These are phyloP conservation scores for Candida ficus DNA, from an alignment of 805 yeast species.

Conservation along the genomic window DNA sequence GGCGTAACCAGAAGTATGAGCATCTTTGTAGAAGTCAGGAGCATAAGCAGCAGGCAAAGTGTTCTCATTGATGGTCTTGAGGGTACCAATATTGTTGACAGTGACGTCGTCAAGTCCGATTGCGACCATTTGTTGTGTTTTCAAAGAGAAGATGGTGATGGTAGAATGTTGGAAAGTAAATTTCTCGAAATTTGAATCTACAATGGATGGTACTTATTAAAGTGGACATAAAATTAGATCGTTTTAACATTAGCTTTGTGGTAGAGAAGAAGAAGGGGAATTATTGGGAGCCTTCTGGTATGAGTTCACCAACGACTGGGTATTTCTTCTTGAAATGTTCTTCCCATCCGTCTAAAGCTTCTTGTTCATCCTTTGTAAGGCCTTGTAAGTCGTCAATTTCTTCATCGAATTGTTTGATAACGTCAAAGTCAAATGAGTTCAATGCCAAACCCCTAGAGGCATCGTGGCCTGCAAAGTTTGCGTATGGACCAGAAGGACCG, in stretches of 20 bases:
- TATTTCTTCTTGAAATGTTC: slow-evolving; percentile 79
- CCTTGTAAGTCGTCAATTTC: slow-evolving; percentile 73
- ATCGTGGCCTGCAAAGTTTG: slow-evolving; percentile 92
- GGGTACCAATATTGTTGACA: slow-evolving; percentile 50
- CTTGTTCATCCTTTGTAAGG: slow-evolving; percentile 53
- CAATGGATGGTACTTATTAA: too few species aligned
- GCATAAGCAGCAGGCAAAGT: slow-evolving; percentile 48
- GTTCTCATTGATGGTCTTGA: slow-evolving; percentile 50
- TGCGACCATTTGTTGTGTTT: slow-evolving; percentile 13
- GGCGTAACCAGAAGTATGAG: slow-evolving; percentile 44
- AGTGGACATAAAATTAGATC: too few species aligned
- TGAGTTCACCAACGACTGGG: slow-evolving; percentile 72
- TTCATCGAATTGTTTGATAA: slow-evolving; percentile 62
- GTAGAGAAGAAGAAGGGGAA: too few species aligned
- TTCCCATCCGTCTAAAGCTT: slow-evolving; percentile 80
- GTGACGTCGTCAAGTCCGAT: slow-evolving; percentile 56
- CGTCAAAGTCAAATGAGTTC: slow-evolving; percentile 73
- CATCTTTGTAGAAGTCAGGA: slow-evolving; percentile 46
- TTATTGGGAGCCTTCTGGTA: slow-evolving; percentile 32
- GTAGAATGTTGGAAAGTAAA: not conserved
- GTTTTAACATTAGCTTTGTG: too few species aligned
- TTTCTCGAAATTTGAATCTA: not conserved
- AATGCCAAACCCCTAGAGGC: slow-evolving; percentile 89
- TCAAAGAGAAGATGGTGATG: too few species aligned
- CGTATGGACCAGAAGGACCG: slow-evolving; percentile 95